phyloP scores from a whole-genome alignment of 2,329 filamentous ascomycete genomes.

The Colletotrichum sp. region DNA sequence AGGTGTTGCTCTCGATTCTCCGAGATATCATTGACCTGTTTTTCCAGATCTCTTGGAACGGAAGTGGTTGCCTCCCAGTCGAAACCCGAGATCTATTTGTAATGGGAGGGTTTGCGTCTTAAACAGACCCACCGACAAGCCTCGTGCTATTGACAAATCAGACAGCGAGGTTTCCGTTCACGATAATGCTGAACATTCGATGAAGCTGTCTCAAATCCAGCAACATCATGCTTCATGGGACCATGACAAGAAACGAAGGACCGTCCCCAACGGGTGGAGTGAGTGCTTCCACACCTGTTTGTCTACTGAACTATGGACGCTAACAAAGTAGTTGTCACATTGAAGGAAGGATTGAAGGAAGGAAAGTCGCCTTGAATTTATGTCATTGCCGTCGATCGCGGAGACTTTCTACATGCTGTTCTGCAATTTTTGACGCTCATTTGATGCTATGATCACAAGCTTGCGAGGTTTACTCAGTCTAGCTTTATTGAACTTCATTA shows the following conservation, averaged over 20 bases:
- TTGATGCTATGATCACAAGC: neutral
- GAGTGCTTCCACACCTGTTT: fast-evolving
- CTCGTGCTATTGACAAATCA: neutral
- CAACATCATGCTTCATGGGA: neutral
- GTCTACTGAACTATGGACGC: neutral
- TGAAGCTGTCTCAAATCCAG: neutral
- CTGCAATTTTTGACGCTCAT: neutral
- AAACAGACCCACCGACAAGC: neutral
- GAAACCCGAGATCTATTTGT: neutral
- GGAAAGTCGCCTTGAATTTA: neutral
- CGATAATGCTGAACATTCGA: neutral
- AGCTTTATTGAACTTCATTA: neutral
- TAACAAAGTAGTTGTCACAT: neutral
- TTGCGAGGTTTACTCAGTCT: neutral
- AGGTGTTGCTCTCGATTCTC: neutral
- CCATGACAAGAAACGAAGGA: neutral
- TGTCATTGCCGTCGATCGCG: neutral
- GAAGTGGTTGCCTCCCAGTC: neutral
- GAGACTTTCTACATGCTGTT: neutral
- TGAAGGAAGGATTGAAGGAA: neutral
- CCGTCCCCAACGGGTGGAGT: neutral
- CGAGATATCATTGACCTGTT: neutral
- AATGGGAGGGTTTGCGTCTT: neutral
- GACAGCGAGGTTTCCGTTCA: neutral
- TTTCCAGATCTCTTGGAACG: neutral